These are phyloP conservation scores for Peniophora sp. DNA, from an alignment of 1,284 basidiomycete species.

Conservation along the genomic window DNA sequence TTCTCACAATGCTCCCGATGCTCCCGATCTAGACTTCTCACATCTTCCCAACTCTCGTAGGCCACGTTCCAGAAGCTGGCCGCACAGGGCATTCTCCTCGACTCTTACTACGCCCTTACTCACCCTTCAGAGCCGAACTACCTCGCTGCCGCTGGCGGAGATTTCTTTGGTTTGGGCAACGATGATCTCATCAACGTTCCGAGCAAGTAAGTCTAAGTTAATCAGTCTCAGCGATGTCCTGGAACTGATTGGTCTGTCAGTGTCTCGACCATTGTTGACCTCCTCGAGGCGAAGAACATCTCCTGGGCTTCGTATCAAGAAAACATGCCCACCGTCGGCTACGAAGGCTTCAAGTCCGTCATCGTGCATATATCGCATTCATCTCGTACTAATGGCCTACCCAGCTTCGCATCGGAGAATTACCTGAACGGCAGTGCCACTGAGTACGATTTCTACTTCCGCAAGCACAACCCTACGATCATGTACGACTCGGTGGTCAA, in stretches of 20 bases:
- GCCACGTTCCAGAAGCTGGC: slow-evolving; percentile 40
- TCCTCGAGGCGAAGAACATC: slow-evolving; percentile 53
- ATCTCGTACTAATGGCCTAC: neutral
- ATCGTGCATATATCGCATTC: neutral
- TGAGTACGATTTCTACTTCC: slow-evolving; percentile 37
- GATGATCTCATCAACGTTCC: slow-evolving; percentile 32
- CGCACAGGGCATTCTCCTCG: slow-evolving; percentile 43
- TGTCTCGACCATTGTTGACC: slow-evolving; percentile 54
- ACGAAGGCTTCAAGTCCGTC: slow-evolving; percentile 29
- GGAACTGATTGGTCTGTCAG: slow-evolving; percentile 20
- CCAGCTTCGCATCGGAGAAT: slow-evolving; percentile 34
- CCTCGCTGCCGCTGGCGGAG: slow-evolving; percentile 39
- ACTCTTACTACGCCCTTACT: slow-evolving; percentile 48
- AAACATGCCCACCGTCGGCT: slow-evolving; percentile 52
- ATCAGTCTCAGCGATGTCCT: neutral
- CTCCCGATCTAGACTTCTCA: neutral
- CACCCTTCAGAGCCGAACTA: slow-evolving; percentile 65
- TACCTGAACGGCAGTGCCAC: slow-evolving; percentile 33
- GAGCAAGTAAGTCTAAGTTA: slow-evolving; percentile 14
- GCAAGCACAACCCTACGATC: slow-evolving; percentile 50
- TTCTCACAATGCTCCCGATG: neutral
- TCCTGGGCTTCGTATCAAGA: slow-evolving; percentile 53
- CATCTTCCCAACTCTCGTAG: slow-evolving; percentile 13
- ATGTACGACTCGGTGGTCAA: slow-evolving; percentile 37
- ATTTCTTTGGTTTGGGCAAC: slow-evolving; percentile 48